Base-by-base conservation (phyloP, 129 eudicot genomes). In the Logfia minima region DNA sequence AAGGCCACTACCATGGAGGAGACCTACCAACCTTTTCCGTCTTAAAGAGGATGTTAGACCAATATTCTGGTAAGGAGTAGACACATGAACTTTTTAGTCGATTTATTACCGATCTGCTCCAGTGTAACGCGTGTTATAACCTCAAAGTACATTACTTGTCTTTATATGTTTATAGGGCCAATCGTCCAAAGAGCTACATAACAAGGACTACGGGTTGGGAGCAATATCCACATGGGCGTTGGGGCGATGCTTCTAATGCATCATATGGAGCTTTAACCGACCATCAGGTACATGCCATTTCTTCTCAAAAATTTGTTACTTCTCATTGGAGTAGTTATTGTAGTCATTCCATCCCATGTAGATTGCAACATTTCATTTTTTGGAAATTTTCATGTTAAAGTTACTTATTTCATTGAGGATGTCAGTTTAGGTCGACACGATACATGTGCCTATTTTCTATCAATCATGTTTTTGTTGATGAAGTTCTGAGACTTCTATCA, bases 101-200 rank as follows among this genome's bases (percentile, higher is more conserved):
- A 72, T 59, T 55, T 22, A 37, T 32, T 26, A 65, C 61, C 73
- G 63, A 18, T 31, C 24, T 61, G 34, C 21, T 45, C 43, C 24
- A 48, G 7, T 48, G 55, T 77, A 45, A 63, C 19, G 41, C 19
- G 2, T 53, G 59, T 62, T 67, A 35, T 61, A 34, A 68, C 23
- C 56, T 16, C 52, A 70, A 48, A 48, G 13, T 48, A 48, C n/a
- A 0, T 68, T 29, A 75, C 31, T 9, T 79, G 3, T 72, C 0
- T 59, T 19, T 35, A 34, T 41, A 28, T 82, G 75, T 62, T 81
- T 51, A 35, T 70, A 94, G 98, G 98, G 98, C 96, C 58, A 94
- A 94, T 78, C 97, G 98, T 85, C 98, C 98, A 39, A 94, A 94
- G 83, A 94, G 98, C 82, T 94, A 94, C 86, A 87, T 91, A 62